Base-by-base conservation (phyloP, 805 yeast genomes). In the Metschnikowia gelsemii region DNA sequence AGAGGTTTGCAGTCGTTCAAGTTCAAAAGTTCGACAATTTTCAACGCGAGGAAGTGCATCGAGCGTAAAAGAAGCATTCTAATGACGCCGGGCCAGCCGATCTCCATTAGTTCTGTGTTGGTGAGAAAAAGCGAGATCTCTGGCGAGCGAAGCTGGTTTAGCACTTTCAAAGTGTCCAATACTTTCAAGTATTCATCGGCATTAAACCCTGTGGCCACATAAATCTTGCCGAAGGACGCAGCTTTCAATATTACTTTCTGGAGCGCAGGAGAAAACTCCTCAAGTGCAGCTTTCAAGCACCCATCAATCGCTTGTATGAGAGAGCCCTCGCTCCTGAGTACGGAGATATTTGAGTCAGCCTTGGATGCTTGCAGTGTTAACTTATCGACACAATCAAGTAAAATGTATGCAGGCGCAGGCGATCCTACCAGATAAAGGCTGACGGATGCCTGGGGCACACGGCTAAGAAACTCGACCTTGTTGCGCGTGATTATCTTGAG, bases 371-470 rank as follows among this genome's bases (percentile, higher is more conserved):
- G 82, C 28, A 66, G 65, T 11, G 79, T 76, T 7, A 88, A 64
- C 44, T 84, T 66, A 36, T 68, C 72, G n/a, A 68, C 57, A 7
- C 96, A 84, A 62, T 90, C 96, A 7, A 87, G 64, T 24, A 93
- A 64, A 18, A 91, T 83, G 2, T 96, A 87, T 23, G 93, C 75
- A 1, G 96, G 85, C 24, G 86, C 75, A 0, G 87, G 75, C 0
- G 96, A 87, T 0, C 98, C 99, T 35, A 90, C 78, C 54, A 77
- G 78, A 61, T 88, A 88, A 5, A 87, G 73, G 27, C 80, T 79
- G 3, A 75, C 72, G 0, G 85, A 77, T 0, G 68, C 59, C 2
- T 66, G 65, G 0, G 78, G 71, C 0, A 93, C 95, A 47, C 82
- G 73, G 6, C 82, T 66, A 8, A 89, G 57, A 40, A 85, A 77